These are phyloP conservation scores for Ambrosia trifida DNA, from an alignment of 129 eudicot species.

Conservation along the genomic window DNA sequence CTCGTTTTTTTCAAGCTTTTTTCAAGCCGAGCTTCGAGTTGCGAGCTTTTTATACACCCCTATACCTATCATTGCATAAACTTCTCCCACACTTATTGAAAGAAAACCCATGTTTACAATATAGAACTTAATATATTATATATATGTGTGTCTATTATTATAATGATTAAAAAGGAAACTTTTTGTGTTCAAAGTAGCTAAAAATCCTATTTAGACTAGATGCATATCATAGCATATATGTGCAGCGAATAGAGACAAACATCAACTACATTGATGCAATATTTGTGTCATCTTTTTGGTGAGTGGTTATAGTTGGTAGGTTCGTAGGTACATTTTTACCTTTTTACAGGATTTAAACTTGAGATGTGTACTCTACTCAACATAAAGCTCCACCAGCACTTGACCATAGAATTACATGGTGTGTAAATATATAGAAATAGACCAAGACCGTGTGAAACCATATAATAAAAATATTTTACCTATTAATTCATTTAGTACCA, in stretches of 20 bases:
- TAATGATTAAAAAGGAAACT: not conserved
- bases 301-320: conserved; percentile 39
- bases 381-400: conserved; percentile 33
- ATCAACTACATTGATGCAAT: conserved; percentile 12
- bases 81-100: too few relatives aligned
- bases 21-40: too few relatives aligned
- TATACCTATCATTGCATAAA: too few relatives aligned
- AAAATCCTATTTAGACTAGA: conserved; percentile 11
- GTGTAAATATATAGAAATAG: not conserved
- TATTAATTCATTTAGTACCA: too few relatives aligned
- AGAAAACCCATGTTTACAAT: too few relatives aligned
- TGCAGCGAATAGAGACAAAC: conserved; percentile 34
- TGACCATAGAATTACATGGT: not conserved
- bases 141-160: too few relatives aligned
- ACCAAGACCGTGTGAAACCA: not conserved
- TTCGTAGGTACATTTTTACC: conserved; percentile 30
- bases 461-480: not conserved
- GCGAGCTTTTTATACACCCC: too few relatives aligned
- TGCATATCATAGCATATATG: conserved; percentile 12
- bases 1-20: too few relatives aligned
- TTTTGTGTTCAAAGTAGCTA: not conserved
- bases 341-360: conserved; percentile 31
- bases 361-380: conserved; percentile 26
- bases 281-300: conserved; percentile 38
- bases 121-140: too few relatives aligned